Percentiles rank a stretch among this genome's conserved stretches.
phyloP scores from a whole-genome alignment of 306 rosid genomes.

The Geum urbanum region DNA sequence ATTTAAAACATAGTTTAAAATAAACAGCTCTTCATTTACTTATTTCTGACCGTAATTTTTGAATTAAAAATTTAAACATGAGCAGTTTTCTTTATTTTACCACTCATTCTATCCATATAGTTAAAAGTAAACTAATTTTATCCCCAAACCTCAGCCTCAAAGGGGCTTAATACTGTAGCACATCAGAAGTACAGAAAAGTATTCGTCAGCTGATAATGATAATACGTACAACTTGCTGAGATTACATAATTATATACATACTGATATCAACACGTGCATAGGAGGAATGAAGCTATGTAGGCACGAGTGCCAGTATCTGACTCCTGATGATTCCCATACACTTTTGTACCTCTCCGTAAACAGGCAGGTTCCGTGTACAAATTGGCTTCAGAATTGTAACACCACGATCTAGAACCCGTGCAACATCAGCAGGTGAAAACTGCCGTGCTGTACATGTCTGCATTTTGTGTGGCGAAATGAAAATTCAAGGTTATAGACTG shows the following conservation, averaged over 20 bases:
- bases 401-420: conserved; percentile 79
- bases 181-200: background rate
- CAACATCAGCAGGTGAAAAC: conserved; percentile 87
- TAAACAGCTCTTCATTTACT: no score
- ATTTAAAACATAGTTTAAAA: no score
- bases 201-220: background rate
- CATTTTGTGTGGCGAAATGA: conserved; percentile 32
- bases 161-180: background rate
- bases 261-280: background rate
- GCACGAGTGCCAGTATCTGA: conserved; percentile 85
- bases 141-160: no score
- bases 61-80: no score
- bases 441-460: conserved; percentile 96
- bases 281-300: conserved; percentile 42
- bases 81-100: no score
- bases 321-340: conserved; percentile 93
- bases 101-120: no score
- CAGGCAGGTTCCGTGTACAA: conserved; percentile 64
- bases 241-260: background rate
- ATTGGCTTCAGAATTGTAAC: conserved; percentile 69
- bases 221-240: background rate
- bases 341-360: conserved; percentile 77
- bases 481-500: background rate
- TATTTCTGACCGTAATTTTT: no score
- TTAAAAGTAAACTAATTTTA: no score